Evolutionary conservation across 306 rosid genomes (phyloP).

Genomic region (Glycine tomentella): DNA sequence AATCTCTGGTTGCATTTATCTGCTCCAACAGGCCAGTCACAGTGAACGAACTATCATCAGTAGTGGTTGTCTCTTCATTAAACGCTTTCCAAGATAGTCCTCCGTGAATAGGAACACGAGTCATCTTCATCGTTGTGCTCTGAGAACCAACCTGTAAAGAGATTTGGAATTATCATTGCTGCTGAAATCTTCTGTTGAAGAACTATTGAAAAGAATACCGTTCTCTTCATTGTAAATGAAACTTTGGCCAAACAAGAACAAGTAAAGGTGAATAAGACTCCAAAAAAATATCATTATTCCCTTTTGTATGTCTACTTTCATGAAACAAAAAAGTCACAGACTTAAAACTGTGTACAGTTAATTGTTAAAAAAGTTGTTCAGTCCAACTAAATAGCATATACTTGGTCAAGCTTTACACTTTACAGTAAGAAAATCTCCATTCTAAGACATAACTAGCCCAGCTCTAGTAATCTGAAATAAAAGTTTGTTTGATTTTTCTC

Average conservation of each 20-base stretch:
- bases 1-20: slow-evolving; percentile 91
- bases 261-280: slow-evolving; percentile 13
- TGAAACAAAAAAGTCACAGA: not conserved
- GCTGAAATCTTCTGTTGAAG: slow-evolving; percentile 7
- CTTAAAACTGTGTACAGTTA: not conserved
- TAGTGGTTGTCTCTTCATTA: slow-evolving; percentile 78
- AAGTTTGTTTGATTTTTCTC: slow-evolving; percentile 28
- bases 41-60: slow-evolving; percentile 75
- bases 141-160: slow-evolving; percentile 80
- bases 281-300: not conserved
- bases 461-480: slow-evolving; percentile 17
- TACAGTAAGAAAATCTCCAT: slow-evolving; percentile 9
- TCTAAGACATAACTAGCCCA: not conserved
- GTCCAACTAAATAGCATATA: slow-evolving; percentile 8
- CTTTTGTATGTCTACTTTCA: not conserved
- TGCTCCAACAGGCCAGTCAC: slow-evolving; percentile 86
- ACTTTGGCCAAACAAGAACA: slow-evolving; percentile 1
- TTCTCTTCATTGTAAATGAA: slow-evolving; percentile 22
- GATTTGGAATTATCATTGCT: slow-evolving; percentile 30
- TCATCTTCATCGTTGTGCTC: slow-evolving; percentile 86
- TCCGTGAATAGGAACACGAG: slow-evolving; percentile 83
- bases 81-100: slow-evolving; percentile 88
- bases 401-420: slow-evolving; percentile 3
- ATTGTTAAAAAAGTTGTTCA: not conserved
- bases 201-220: not conserved